Evolutionary conservation across 176 grass and related monocot species (phyloP).

Genomic region (Cocos nucifera): DNA sequence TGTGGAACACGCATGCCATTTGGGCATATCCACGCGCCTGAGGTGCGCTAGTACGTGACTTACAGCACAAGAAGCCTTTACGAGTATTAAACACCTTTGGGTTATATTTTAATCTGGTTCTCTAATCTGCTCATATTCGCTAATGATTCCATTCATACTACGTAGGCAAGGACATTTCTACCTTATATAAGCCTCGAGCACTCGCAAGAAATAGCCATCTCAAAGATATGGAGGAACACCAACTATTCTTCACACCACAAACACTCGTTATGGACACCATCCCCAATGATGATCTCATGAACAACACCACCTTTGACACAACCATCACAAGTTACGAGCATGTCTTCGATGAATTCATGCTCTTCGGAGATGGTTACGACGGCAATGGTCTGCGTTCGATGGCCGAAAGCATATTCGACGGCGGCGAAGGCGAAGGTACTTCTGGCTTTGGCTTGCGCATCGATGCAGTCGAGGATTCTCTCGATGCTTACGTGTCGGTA

Average conservation of each 20-base stretch:
- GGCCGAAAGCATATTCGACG: neutral
- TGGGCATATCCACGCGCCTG: neutral
- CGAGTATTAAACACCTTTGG: too few relatives aligned
- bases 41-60: neutral
- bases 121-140: neutral
- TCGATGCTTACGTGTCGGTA: too few relatives aligned
- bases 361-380: slow-evolving; percentile 31
- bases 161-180: too few relatives aligned
- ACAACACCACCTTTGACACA: slow-evolving; percentile 7
- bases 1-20: neutral
- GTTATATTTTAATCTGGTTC: neutral
- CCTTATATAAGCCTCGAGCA: too few relatives aligned
- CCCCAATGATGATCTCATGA: neutral
- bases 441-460: neutral
- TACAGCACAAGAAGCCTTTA: too few relatives aligned
- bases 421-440: neutral
- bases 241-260: too few relatives aligned
- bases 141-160: too few relatives aligned
- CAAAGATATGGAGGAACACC: too few relatives aligned
- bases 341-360: slow-evolving; percentile 40
- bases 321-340: slow-evolving; percentile 1
- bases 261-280: too few relatives aligned
- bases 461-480: neutral
- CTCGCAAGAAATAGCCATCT: too few relatives aligned
- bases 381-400: neutral